Base-by-base conservation (phyloP, 2,329 filamentous ascomycete species). In the Neurospora sp. region DNA sequence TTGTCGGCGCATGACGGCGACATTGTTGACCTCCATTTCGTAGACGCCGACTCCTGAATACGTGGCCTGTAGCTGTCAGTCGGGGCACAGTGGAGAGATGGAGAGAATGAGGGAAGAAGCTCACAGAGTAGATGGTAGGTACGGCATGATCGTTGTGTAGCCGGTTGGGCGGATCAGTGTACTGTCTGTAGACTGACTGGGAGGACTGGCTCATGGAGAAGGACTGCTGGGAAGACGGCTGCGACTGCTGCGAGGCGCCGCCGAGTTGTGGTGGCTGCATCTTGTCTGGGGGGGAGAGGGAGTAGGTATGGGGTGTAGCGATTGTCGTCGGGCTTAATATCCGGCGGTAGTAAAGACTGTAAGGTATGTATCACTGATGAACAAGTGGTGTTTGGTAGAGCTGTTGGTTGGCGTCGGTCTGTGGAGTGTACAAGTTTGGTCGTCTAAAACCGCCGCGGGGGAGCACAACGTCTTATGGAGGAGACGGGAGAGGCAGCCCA, bases 31-130 rank as follows among this genome's bases (percentile, higher is more conserved):
- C 79, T 97, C 94, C 93, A 98, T 97, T 81, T 99, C 96, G 83
- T 98, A 99, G 17, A 99, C 96, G 72, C 95, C 91, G 66, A 98
- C 93, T 74, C 94, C 93, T 8, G 95, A 98, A 80, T 98, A 98
- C 52, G 96, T 92, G 72, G 95, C 95, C 86, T 88, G 73, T 11
- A 69, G 23, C 71, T 28, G 42, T 70, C 43, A 74, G 71, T 68
- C 46, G 70, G 67, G 33, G 33, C 13, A 43, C 4, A 11, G 19
- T 67, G 52, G 69, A 33, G 4, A 23, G 68, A 69, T 68, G 70
- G 40, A 23, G 33, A 67, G 23, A 58, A 10, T 17, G 38, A 23
- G 68, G 58, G 23, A 38, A 15, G 11, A 68, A 38, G 66, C 84
- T 74, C 77, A 90, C 88, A 73, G 87, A 89, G 76, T 90, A 90